Evolutionary conservation across 1,139 yeast species (phyloP).

Genomic region (Candida dubliniensis): DNA sequence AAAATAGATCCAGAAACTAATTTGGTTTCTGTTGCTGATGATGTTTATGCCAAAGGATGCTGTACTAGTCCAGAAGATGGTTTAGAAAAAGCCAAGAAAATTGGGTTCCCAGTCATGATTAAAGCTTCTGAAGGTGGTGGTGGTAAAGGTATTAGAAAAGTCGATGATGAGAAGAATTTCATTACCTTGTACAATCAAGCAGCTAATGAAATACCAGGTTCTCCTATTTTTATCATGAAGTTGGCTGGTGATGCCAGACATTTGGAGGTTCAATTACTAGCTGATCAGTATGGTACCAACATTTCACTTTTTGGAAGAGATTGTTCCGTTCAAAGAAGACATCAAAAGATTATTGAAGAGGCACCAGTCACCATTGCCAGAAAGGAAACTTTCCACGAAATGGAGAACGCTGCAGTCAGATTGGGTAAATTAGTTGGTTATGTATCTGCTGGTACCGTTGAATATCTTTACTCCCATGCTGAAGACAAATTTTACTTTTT

Average conservation of each 20-base stretch:
- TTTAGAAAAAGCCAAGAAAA: conserved; percentile 71
- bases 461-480: conserved; percentile 88
- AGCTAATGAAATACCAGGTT: conserved; percentile 92
- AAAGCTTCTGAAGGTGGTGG: conserved; percentile 99
- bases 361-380: conserved; percentile 95
- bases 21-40: conserved; percentile 85
- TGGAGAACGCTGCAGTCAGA: conserved; percentile 98
- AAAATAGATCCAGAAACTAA: conserved; percentile 63
- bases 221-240: conserved; percentile 93
- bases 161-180: conserved; percentile 74
- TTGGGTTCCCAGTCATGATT: conserved; percentile 96
- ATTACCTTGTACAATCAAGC: conserved; percentile 77
- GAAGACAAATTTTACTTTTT: conserved; percentile 94
- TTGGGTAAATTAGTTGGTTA: conserved; percentile 95
- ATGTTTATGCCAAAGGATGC: conserved; percentile 83
- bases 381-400: conserved; percentile 76
- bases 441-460: conserved; percentile 98
- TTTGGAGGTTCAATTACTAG: conserved; percentile 89
- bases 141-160: conserved; percentile 97
- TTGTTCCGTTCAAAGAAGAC: conserved; percentile 97
- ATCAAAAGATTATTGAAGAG: conserved; percentile 93
- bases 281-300: conserved; percentile 94
- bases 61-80: conserved; percentile 87
- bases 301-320: conserved; percentile 94
- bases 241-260: conserved; percentile 95